These are phyloP conservation scores for Nakazawaea ishiwadae DNA, from an alignment of 805 yeast genomes.

Conservation along the genomic window DNA sequence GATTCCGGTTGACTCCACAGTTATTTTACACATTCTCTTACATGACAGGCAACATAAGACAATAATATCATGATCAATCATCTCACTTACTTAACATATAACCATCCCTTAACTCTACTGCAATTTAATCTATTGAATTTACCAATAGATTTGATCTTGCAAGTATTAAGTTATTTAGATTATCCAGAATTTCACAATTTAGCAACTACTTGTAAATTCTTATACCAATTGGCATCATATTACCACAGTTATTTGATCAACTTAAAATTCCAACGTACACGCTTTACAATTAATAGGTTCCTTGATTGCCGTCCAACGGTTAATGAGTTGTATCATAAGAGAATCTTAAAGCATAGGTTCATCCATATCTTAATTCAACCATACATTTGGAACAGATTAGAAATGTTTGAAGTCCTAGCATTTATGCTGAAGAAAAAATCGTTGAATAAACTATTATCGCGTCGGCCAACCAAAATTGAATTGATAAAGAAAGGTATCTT, in stretches of 20 bases:
- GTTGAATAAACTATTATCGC: conserved; percentile 1
- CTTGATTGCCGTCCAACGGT: conserved; percentile 4
- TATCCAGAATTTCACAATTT: conserved; percentile 5
- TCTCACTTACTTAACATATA: conserved; percentile 6
- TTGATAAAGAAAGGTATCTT: conserved; percentile 10
- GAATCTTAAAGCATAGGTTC: conserved; percentile 6
- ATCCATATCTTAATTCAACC: conserved; percentile 6
- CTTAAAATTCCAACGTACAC: background rate
- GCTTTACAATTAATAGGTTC: background rate
- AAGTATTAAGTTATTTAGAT: conserved; percentile 10
- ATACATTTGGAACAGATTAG: conserved; percentile 4
- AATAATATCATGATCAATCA: conserved; percentile 1
- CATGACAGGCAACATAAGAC: too few species aligned
- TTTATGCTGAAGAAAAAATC: conserved; percentile 3
- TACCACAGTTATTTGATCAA: background rate
- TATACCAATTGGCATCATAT: background rate
- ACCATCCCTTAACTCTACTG: background rate
- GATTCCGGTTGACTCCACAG: background rate
- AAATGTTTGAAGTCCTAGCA: conserved; percentile 5
- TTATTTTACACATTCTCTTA: background rate
- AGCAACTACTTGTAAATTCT: background rate
- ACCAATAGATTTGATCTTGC: conserved; percentile 11
- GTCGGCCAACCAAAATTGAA: conserved; percentile 7
- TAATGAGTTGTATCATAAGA: conserved; percentile 5
- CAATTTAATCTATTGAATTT: background rate